Conservation (phyloP, 108 stramenopile genomes). For the Asterionellopsis glacialis region DNA sequence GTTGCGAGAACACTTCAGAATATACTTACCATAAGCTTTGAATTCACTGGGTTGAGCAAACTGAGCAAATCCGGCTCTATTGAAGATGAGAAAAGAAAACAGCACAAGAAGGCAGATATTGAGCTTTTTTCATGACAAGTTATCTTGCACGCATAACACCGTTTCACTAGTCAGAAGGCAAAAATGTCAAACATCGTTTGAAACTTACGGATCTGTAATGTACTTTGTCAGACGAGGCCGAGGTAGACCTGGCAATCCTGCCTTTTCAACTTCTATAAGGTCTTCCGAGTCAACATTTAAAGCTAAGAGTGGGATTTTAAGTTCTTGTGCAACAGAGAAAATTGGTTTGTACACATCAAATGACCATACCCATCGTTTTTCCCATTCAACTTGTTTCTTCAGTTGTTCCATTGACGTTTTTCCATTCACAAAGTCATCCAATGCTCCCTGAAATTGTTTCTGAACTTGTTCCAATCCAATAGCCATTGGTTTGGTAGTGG, state of each 20-base stretch:
- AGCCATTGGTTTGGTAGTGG: constrained; percentile 34
- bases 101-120: neutral
- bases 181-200: neutral
- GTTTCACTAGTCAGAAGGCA: no score
- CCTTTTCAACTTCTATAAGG: constrained; percentile 48
- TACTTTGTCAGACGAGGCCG: constrained; percentile 33
- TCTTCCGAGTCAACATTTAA: constrained; percentile 78
- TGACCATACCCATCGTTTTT: constrained; percentile 67
- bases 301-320: constrained; percentile 51
- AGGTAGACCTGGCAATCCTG: constrained; percentile 46
- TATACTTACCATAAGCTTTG: constrained; percentile 31
- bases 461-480: constrained; percentile 76
- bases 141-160: no score
- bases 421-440: constrained; percentile 52
- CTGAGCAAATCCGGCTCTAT: constrained; percentile 41
- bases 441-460: constrained; percentile 54
- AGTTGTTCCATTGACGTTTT: constrained; percentile 37
- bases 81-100: neutral
- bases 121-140: neutral
- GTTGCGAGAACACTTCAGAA: no score
- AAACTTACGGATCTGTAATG: constrained; percentile 54
- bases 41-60: constrained; percentile 41
- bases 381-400: constrained; percentile 51
- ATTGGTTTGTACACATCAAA: constrained; percentile 56
- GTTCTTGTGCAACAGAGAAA: constrained; percentile 43